Conservation (phyloP, 2,329 filamentous ascomycete genomes). For the Pestalotiopsis sp. region DNA sequence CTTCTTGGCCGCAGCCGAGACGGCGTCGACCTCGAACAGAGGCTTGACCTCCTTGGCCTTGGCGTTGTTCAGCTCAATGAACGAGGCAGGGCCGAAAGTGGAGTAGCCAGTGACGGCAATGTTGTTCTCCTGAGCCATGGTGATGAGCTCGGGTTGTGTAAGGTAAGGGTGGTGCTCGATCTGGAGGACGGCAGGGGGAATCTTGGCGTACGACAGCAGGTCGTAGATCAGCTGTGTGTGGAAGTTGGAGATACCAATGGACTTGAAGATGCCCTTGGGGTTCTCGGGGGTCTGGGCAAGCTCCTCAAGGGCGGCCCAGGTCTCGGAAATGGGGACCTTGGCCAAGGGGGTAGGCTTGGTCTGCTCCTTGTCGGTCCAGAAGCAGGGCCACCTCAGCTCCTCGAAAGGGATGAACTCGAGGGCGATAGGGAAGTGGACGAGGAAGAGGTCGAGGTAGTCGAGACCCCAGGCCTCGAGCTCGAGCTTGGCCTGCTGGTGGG, state of each 20-base stretch:
- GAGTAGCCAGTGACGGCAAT: conserved; percentile 66
- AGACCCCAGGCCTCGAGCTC: conserved; percentile 65
- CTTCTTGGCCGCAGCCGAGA: conserved; percentile 58
- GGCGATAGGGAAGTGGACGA: conserved; percentile 65
- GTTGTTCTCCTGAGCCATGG: conserved; percentile 57
- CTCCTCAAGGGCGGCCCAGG: conserved; percentile 79
- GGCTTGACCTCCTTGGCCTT: conserved; percentile 28
- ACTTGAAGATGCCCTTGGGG: conserved; percentile 67
- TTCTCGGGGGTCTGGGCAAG: conserved; percentile 60
- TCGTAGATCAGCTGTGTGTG: conserved; percentile 77
- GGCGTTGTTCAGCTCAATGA: conserved; percentile 31
- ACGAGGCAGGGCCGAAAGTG: conserved; percentile 59
- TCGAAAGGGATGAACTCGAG: conserved; percentile 45
- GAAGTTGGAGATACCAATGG: conserved; percentile 86
- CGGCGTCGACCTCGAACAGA: conserved; percentile 36
- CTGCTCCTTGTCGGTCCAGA: conserved; percentile 44
- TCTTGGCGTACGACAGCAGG: conserved; percentile 74
- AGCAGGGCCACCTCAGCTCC: conserved; percentile 40
- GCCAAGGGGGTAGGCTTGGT: conserved; percentile 47
- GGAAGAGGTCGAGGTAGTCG: conserved; percentile 70
- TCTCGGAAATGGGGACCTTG: conserved; percentile 77
- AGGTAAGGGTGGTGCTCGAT: conserved; percentile 88
- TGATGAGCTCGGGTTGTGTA: conserved; percentile 56
- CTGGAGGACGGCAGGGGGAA: conserved; percentile 77
- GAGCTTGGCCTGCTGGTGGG: conserved; percentile 60